Percentiles rank a stretch among this genome's conserved stretches.
These are phyloP conservation scores for Alnus glutinosa DNA, from an alignment of 306 rosid genomes.

Conservation along the genomic window DNA sequence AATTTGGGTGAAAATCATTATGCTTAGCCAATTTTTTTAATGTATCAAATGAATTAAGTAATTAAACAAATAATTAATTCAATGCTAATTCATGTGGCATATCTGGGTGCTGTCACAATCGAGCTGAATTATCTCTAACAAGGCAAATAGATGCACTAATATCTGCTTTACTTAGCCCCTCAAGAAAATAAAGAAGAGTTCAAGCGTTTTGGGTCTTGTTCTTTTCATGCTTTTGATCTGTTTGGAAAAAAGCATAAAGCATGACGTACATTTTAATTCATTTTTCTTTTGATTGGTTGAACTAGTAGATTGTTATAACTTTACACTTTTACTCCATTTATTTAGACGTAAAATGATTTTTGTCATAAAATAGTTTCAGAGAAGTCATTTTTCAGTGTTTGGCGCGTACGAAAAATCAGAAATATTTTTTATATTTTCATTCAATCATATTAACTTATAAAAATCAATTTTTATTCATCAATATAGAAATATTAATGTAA, in stretches of 20 bases:
- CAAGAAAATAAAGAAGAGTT: constrained; percentile 17
- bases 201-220: constrained; percentile 18
- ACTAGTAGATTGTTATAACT: background rate
- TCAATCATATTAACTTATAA: too few species aligned
- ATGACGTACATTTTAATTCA: background rate
- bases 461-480: too few species aligned
- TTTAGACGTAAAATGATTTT: too few species aligned
- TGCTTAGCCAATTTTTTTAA: background rate
- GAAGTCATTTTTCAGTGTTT: too few species aligned
- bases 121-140: background rate
- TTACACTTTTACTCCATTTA: too few species aligned
- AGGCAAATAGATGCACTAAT: background rate
- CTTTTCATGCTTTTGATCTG: constrained; percentile 4
- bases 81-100: background rate
- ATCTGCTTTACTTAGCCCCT: background rate
- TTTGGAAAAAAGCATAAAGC: constrained; percentile 3
- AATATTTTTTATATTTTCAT: too few species aligned
- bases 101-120: background rate
- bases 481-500: too few species aligned
- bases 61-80: background rate
- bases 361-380: too few species aligned
- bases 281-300: background rate
- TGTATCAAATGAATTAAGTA: background rate
- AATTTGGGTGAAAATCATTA: background rate
- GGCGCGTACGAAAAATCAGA: too few species aligned